Percentiles rank a stretch among this genome's conserved stretches.
These are phyloP conservation scores for Apium graveolens DNA, from an alignment of 129 eudicot genomes.

Conservation along the genomic window DNA sequence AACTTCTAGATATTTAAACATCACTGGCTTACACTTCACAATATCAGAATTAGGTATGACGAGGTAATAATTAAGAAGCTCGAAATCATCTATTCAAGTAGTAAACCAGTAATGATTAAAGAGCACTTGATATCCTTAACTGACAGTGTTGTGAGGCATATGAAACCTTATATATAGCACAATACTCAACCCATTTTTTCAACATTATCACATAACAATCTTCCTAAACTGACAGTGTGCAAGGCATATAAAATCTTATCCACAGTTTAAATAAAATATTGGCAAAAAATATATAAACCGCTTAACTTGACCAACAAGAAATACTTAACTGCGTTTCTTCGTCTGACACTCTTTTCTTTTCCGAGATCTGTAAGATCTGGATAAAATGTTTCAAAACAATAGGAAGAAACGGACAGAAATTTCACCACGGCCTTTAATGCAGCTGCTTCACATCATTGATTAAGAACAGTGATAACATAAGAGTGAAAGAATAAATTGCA, in stretches of 20 bases:
- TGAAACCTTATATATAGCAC: background rate
- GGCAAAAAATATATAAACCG: background rate
- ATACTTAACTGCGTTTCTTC: background rate
- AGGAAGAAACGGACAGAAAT: background rate
- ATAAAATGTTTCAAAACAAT: background rate
- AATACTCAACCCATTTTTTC: background rate
- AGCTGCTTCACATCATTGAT: conserved; percentile 2
- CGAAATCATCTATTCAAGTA: no score
- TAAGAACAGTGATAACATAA: background rate
- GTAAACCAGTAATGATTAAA: background rate
- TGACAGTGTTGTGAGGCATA: background rate
- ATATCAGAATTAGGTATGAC: background rate
- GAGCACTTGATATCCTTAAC: background rate
- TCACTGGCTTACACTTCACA: background rate
- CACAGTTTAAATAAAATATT: background rate
- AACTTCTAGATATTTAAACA: background rate
- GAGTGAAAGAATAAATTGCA: background rate
- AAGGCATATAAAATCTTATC: background rate
- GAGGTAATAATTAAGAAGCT: background rate
- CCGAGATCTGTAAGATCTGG: background rate
- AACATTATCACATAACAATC: background rate
- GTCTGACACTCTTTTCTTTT: conserved; percentile 1
- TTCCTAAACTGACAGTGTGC: background rate
- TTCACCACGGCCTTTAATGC: background rate
- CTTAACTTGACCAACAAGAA: conserved; percentile 6